Evolutionary conservation across 2,329 filamentous ascomycete genomes (phyloP).

Genomic region (Pseudopyrenochaeta lycopersici): DNA sequence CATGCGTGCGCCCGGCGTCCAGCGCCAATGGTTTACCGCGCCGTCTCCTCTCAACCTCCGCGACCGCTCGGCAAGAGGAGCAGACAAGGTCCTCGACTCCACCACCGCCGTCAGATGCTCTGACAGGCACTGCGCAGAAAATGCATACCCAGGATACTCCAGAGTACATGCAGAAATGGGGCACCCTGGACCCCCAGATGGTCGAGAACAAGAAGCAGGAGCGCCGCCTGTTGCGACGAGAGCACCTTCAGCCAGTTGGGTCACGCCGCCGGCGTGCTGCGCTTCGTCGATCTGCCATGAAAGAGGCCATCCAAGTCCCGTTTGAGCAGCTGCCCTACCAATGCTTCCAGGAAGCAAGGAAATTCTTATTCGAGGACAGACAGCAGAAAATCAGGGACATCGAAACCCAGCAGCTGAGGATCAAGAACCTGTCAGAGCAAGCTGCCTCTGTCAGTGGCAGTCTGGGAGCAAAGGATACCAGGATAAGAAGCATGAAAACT

Average conservation of each 20-base stretch:
- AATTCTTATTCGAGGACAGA: conserved; percentile 81
- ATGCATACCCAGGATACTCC: conserved; percentile 22
- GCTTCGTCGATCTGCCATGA: conserved; percentile 49
- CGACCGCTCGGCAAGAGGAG: conserved; percentile 53
- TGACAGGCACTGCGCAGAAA: conserved; percentile 18
- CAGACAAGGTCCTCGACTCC: conserved; percentile 43
- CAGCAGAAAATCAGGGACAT: conserved; percentile 82
- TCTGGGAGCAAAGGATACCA: conserved; percentile 70
- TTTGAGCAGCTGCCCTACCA: conserved; percentile 97
- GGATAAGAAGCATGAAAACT: conserved; percentile 73
- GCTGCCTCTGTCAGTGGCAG: conserved; percentile 68
- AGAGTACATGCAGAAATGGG: conserved; percentile 49
- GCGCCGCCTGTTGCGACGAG: conserved; percentile 71
- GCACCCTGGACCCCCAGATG: conserved; percentile 41
- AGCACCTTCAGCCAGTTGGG: conserved; percentile 74
- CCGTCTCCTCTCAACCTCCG: conserved; percentile 61
- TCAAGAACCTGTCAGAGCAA: conserved; percentile 71
- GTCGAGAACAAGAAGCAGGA: conserved; percentile 62
- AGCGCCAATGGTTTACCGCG: conserved; percentile 36
- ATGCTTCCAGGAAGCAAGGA: conserved; percentile 95
- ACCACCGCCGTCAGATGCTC: conserved; percentile 25
- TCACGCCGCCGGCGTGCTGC: conserved; percentile 79
- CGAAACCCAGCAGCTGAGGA: conserved; percentile 70
- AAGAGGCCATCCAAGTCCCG: conserved; percentile 72
- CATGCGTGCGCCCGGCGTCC: conserved; percentile 43